Conservation (phyloP, 345 rosid species). For the Lumnitzera racemosa region DNA sequence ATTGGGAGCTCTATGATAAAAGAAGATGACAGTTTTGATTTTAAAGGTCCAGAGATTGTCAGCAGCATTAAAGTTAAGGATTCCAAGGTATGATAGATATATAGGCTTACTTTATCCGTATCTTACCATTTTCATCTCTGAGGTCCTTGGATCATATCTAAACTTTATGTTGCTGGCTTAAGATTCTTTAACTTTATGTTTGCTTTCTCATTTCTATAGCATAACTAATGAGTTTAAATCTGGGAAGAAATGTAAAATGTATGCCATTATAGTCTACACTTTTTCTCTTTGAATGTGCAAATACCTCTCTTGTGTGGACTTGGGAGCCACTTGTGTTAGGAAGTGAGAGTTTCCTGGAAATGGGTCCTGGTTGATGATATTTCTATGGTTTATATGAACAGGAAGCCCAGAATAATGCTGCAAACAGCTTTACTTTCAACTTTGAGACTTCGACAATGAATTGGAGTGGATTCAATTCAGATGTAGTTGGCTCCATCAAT, state of each 20-base stretch:
- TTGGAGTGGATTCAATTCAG: conserved; percentile 12
- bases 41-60: conserved; percentile 6
- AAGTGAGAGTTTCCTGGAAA: too few relatives aligned
- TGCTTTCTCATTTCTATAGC: too few relatives aligned
- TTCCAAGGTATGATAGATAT: conserved; percentile 1
- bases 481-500: conserved; percentile 6
- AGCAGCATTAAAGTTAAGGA: conserved; percentile 2
- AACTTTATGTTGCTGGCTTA: not conserved
- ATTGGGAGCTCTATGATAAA: conserved; percentile 21
- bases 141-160: not conserved
- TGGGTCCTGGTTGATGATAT: not conserved
- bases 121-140: too few relatives aligned
- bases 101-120: not conserved
- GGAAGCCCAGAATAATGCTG: not conserved
- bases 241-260: too few relatives aligned
- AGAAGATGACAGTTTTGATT: conserved; percentile 12
- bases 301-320: too few relatives aligned
- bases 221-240: too few relatives aligned
- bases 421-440: conserved; percentile 10
- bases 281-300: too few relatives aligned
- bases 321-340: too few relatives aligned
- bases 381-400: not conserved
- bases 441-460: conserved; percentile 11
- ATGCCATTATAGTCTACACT: too few relatives aligned
- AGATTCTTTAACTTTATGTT: not conserved